Evolutionary conservation across 306 rosid species (phyloP), one percentile per base, ranked within the genome.

Genomic region (Prunus padus): DNA sequence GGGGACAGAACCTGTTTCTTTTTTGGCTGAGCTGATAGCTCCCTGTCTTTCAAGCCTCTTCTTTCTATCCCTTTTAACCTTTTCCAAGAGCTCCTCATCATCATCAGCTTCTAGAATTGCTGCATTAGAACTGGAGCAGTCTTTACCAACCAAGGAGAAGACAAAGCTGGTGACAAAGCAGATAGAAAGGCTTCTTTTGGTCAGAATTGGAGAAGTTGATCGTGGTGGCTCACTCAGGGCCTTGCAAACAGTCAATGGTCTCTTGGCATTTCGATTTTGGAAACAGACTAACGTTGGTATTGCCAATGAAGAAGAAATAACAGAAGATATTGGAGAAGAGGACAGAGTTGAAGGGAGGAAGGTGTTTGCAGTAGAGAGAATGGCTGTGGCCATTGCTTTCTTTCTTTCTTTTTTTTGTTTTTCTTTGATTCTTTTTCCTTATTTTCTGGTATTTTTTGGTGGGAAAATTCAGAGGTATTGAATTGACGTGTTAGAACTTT

Each of bases 81-180:
- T 96, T 57, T 96, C 98, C 90, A 96, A 31, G 19, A 92, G 98
- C 80, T 96, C 99, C 33, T 74, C 84, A 54, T 96, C 99, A 62
- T 96, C 99, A 8, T 96, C 99, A 46, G 99, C 97, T 69, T 96
- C 99, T 63, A 96, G 88, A 69, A 96, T 92, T 74, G 99, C 96
- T 3, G 99, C 97, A 85, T 81, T 84, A 5, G 92, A 88, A 73
- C 65, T 79, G 64, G 61, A 69, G 72, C 68, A 75, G 1, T 88
- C 84, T 55, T 75, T 78, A 69, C 86, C 90, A 63, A 83, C 79
- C 71, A 86, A 81, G 26, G 88, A 71, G 80, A 92, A 81, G 72
- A 82, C 81, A 72, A 89, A 71, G 81, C 88, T 79, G 73, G 88
- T 73, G 57, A 86, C 20, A 65, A 90, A 77, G 85, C 84, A 49